Evolutionary conservation across 306 rosid genomes (phyloP), one percentile per base, ranked within the genome.

Genomic region (Delonix regia): DNA sequence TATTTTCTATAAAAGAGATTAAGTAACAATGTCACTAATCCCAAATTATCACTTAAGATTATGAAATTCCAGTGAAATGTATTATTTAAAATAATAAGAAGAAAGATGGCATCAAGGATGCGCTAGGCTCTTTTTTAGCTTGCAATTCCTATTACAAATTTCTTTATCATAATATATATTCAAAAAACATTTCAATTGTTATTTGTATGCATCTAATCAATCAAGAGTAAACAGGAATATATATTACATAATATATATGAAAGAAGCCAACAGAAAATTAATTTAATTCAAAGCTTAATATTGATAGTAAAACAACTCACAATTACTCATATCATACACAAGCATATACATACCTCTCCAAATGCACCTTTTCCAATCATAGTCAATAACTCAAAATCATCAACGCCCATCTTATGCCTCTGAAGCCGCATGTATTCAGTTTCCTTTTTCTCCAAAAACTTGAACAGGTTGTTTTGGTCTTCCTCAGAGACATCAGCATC

Each of bases 401-500:
- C 97, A 61, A 89, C 96, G 2, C 99, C 99, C 98, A 95, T 95
- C 81, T 95, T 95, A 85, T 95, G 99, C 86, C 99, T 93, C 80
- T 95, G 98, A 70, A 95, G 91, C 51, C 99, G 97, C 98, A 95
- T 95, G 71, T 95, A 95, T 71, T 95, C 99, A 0, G 99, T 93
- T 84, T 95, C 99, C 81, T 95, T 95, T 84, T 95, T 93, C 93
- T 91, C 99, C 83, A 95, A 78, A 75, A 87, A 93, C 77, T 91
- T 93, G 42, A 95, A 88, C 60, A 95, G 87, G 78, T 95, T 95
- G 83, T 84, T 91, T 85, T 95, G 99, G 77, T 95, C 99, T 86
- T 95, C 99, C 89, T 91, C 99, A 2, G 98, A 95, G 47, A 95
- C 99, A 86, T 95, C 99, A 28, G 99, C 99, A 90, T 95, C 97